phyloP scores from a whole-genome alignment of 129 eudicot genomes.

The Centaurea solstitialis region DNA sequence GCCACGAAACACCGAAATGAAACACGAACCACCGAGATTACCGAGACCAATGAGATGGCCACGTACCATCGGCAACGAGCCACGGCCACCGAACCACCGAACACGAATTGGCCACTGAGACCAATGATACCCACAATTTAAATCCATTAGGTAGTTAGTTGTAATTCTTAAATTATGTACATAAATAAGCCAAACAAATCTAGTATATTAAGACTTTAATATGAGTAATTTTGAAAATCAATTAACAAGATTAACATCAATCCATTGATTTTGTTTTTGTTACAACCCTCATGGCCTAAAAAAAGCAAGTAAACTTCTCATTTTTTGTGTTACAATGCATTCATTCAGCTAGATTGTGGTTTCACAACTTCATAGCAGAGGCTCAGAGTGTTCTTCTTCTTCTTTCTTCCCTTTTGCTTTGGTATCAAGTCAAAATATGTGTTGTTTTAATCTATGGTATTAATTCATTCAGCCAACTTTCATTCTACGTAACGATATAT shows the following conservation, averaged over 20 bases:
- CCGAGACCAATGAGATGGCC: too few species aligned
- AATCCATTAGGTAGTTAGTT: too few species aligned
- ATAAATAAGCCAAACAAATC: not conserved
- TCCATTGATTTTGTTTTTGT: not conserved
- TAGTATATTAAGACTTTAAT: not conserved
- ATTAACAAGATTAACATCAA: not conserved
- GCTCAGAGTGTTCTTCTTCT: not conserved
- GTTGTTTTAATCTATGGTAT: not conserved
- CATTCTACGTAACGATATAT: constrained; percentile 75
- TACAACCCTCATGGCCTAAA: constrained; percentile 11
- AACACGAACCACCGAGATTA: too few species aligned
- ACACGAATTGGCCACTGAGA: too few species aligned
- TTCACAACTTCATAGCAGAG: constrained; percentile 24
- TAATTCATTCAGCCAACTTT: constrained; percentile 30
- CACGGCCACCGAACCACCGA: too few species aligned
- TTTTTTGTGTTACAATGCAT: constrained; percentile 8
- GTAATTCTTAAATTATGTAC: too few species aligned
- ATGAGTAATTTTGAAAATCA: too few species aligned
- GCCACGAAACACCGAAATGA: too few species aligned
- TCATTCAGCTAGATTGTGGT: constrained; percentile 9
- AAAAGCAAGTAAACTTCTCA: constrained; percentile 1
- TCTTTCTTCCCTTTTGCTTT: not conserved
- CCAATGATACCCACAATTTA: too few species aligned
- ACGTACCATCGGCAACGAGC: too few species aligned
- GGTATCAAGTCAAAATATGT: not conserved